These are phyloP conservation scores for Backusella liffmaniae DNA, from an alignment of 192 early-diverging fungal species.

Conservation along the genomic window DNA sequence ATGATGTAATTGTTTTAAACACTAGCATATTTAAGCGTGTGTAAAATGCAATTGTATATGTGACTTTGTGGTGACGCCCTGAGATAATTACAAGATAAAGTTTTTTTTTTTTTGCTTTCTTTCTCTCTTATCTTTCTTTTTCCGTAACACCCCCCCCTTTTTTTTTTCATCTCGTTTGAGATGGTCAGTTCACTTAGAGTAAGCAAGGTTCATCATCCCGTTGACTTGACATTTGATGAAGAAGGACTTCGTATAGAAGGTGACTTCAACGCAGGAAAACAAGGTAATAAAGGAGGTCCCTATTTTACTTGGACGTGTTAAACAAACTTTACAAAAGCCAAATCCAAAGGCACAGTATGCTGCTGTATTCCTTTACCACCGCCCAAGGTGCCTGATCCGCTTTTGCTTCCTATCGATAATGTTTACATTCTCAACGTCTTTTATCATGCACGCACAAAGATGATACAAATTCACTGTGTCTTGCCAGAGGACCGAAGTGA, in stretches of 20 bases:
- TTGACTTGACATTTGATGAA: slow-evolving; percentile 24
- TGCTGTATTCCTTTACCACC: slow-evolving; percentile 32
- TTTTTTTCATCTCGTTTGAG: not conserved
- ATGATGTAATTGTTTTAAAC: not conserved
- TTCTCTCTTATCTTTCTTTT: not conserved
- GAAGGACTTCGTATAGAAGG: slow-evolving; percentile 38
- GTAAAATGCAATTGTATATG: not conserved
- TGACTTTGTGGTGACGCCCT: not conserved
- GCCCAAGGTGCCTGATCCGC: slow-evolving; percentile 15
- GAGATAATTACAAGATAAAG: not conserved
- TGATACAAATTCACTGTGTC: slow-evolving; percentile 29
- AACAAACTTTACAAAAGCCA: slow-evolving; percentile 8
- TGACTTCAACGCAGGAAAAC: slow-evolving; percentile 23
- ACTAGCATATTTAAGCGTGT: not conserved
- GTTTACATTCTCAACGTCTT: slow-evolving; percentile 17
- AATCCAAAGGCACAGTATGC: slow-evolving; percentile 1
- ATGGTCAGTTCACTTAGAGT: slow-evolving; percentile 13
- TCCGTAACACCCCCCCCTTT: not conserved
- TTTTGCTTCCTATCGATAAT: slow-evolving; percentile 28
- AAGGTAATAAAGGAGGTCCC: slow-evolving; percentile 1
- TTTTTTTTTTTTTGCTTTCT: not conserved
- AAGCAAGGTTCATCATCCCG: slow-evolving; percentile 20
- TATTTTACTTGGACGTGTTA: no score
- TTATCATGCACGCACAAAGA: slow-evolving; percentile 22
- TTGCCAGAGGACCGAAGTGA: slow-evolving; percentile 19